A percentile compares a stretch with the other conserved stretches of the same genome.
Evolutionary conservation across 768 basidiomycete species (phyloP).

Genomic region (Leucogyrophana mollusca): DNA sequence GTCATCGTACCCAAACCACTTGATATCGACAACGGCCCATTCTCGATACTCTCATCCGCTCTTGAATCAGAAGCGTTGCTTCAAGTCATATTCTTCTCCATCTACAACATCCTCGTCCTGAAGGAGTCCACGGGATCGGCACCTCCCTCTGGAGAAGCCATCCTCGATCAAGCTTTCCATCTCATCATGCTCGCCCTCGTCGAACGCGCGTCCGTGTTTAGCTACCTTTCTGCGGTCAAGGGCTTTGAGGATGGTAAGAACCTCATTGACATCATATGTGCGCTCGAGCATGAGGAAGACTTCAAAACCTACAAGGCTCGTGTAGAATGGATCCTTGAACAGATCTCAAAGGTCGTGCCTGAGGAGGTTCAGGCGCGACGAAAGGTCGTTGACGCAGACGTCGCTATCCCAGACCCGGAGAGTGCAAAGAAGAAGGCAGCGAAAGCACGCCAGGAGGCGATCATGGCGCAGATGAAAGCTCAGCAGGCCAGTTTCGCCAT

Average conservation of each 20-base stretch:
- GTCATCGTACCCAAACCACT: conserved; percentile 77
- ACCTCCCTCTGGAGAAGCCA: conserved; percentile 81
- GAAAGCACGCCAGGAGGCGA: conserved; percentile 86
- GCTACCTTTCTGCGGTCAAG: conserved; percentile 51
- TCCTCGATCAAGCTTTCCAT: conserved; percentile 86
- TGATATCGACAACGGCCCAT: conserved; percentile 65
- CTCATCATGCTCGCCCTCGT: conserved; percentile 82
- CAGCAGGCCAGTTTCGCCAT: conserved; percentile 86
- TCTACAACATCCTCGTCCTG: conserved; percentile 70
- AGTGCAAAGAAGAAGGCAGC: conserved; percentile 82
- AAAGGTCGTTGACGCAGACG: conserved; percentile 36
- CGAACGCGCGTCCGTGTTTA: conserved; percentile 66
- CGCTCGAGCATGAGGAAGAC: conserved; percentile 74
- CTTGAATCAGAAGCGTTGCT: conserved; percentile 72
- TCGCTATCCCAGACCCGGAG: conserved; percentile 47
- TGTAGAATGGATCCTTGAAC: conserved; percentile 70
- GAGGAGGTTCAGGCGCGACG: conserved; percentile 55
- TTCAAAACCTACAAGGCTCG: conserved; percentile 72
- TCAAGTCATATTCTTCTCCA: conserved; percentile 81
- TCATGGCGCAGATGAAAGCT: conserved; percentile 95
- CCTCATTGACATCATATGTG: conserved; percentile 70
- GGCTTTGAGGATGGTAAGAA: conserved; percentile 59
- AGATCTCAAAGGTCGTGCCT: conserved; percentile 55
- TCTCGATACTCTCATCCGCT: conserved; percentile 57
- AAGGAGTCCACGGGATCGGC: conserved; percentile 59